Conservation (phyloP, 1,139 yeast genomes). For the Scheffersomyces titani region DNA sequence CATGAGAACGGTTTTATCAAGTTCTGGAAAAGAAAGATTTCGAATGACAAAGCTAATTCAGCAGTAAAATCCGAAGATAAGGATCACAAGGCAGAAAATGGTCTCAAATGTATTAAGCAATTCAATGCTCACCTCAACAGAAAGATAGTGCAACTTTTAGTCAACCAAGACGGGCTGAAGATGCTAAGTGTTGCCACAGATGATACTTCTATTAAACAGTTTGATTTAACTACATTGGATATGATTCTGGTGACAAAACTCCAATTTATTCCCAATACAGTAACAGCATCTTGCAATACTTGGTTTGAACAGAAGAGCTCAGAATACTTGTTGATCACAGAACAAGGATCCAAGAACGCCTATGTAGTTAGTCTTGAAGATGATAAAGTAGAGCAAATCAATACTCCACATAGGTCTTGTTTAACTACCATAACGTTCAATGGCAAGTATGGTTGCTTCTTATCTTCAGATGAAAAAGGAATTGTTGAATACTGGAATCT, state of each 20-base stretch:
- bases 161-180: slow-evolving; percentile 18
- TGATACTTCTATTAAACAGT: slow-evolving; percentile 31
- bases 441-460: slow-evolving; percentile 26
- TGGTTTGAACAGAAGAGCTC: slow-evolving; percentile 21
- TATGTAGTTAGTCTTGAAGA: slow-evolving; percentile 25
- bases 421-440: slow-evolving; percentile 30
- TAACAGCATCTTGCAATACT: slow-evolving; percentile 10
- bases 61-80: neutral
- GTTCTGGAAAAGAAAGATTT: slow-evolving; percentile 34
- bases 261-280: slow-evolving; percentile 20
- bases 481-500: slow-evolving; percentile 46
- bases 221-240: slow-evolving; percentile 41
- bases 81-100: slow-evolving; percentile 10
- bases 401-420: slow-evolving; percentile 29
- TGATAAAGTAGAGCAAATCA: slow-evolving; percentile 14
- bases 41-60: neutral
- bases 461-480: slow-evolving; percentile 41
- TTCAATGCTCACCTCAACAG: slow-evolving; percentile 29
- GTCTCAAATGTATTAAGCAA: slow-evolving; percentile 38
- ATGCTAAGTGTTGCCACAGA: slow-evolving; percentile 32
- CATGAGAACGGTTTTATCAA: slow-evolving; percentile 42
- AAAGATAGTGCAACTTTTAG: slow-evolving; percentile 12
- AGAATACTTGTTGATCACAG: slow-evolving; percentile 21
- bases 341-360: slow-evolving; percentile 14
- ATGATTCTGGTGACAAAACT: slow-evolving; percentile 38